Conservation (phyloP, 768 basidiomycete species). For the Suillus brevipes region DNA sequence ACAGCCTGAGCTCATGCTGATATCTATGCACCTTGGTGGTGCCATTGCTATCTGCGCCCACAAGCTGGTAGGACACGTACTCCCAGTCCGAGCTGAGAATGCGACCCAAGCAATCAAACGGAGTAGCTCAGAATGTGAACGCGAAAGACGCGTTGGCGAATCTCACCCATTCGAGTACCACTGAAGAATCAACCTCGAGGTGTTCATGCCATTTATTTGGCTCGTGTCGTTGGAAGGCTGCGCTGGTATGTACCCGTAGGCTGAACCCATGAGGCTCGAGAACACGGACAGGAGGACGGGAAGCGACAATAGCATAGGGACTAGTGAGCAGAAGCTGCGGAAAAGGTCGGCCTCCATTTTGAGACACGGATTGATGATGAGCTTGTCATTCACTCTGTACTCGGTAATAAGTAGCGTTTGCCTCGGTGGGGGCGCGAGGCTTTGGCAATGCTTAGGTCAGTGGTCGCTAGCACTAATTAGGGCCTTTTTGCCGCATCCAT, state of each 20-base stretch:
- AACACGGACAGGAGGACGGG: conserved; percentile 10
- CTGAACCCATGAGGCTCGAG: conserved; percentile 12
- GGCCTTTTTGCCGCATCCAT: not conserved
- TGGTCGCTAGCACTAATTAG: not conserved
- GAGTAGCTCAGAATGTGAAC: conserved; percentile 13
- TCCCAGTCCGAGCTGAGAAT: conserved; percentile 48
- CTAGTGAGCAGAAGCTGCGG: conserved; percentile 1
- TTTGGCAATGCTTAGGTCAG: not conserved
- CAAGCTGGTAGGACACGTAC: conserved; percentile 61
- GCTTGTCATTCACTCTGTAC: conserved; percentile 2
- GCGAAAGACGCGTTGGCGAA: conserved; percentile 5
- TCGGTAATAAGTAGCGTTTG: not conserved
- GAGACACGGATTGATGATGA: conserved; percentile 17
- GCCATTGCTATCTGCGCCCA: conserved; percentile 47
- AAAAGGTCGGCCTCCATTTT: conserved; percentile 10
- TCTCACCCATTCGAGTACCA: conserved; percentile 59
- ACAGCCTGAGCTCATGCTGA: not conserved
- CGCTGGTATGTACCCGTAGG: conserved; percentile 68
- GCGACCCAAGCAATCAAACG: not conserved
- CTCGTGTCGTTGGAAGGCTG: conserved; percentile 65
- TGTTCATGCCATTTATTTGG: conserved; percentile 54
- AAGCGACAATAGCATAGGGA: conserved; percentile 19
- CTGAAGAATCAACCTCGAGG: conserved; percentile 56
- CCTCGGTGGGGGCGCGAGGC: not conserved
- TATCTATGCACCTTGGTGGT: conserved; percentile 51